Base-by-base conservation (phyloP, 257 asterid species). In the Ligustrum vulgare region DNA sequence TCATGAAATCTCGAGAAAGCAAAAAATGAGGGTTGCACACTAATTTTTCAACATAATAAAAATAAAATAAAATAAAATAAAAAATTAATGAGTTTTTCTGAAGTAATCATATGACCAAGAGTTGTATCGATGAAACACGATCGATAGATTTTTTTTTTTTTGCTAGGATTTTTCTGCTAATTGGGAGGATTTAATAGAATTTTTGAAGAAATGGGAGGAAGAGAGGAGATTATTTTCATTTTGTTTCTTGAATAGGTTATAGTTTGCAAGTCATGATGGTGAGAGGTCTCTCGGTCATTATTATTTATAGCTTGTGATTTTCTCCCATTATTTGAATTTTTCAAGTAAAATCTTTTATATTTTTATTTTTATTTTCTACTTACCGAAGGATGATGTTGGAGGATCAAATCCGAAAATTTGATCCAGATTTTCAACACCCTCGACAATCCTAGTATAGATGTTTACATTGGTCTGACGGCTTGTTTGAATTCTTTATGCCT, bases 391-490 rank as follows among this genome's bases (percentile, higher is more conserved):
- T 56, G 1, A 56, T 56, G 10, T 56, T 2, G 23, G 64, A 56
- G 64, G 31, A n/a, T 56, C 64, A 56, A 56, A 56, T n/a, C 12
- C 64, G 12, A 60, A 8, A 60, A 60, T 8, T 60, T n/a, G 15
- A 10, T 25, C 33, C 0, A 60, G 28, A 32, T 16, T 39, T 45
- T 33, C 34, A 23, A n/a, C 62, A 69, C 60, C 73, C 7, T 2
- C 49, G 12, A 41, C 32, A 36, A 33, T 68, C 56, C 72, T 68
- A 68, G 23, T 35, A 35, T 20, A 37, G 7, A 10, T 39, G 60
- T 31, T 23, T 43, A 4, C 73, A 70, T 43, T 43, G 62, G 73
- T 41, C 35, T 23, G 73, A 43, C 73, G 73, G 37, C 60, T 70
- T 13, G 33, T 70, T 70, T 45, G 54, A 60, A 60, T 60, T 10